phyloP scores from a whole-genome alignment of 2,329 filamentous ascomycete species.

The Malbranchea zuffiana region DNA sequence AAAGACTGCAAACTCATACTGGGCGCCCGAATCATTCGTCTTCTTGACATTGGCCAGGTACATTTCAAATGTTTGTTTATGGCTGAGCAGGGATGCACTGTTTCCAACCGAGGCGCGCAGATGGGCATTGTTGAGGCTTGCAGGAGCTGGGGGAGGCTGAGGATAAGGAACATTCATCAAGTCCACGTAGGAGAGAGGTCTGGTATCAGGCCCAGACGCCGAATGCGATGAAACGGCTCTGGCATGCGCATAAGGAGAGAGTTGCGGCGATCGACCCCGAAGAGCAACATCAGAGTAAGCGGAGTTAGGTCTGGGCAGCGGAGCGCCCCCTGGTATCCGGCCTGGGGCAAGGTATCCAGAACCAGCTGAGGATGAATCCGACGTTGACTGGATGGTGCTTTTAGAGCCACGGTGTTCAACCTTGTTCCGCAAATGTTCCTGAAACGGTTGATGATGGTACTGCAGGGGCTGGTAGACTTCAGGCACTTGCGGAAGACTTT shows the following conservation, averaged over 20 bases:
- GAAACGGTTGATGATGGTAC: constrained; percentile 42
- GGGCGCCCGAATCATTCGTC: constrained; percentile 76
- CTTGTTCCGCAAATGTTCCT: constrained; percentile 22
- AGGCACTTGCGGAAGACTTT: constrained; percentile 24
- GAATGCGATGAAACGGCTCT: constrained; percentile 42
- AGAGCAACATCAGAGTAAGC: constrained; percentile 59
- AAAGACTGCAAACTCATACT: constrained; percentile 94
- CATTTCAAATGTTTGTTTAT: constrained; percentile 93
- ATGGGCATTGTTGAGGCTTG: constrained; percentile 65
- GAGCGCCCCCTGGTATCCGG: constrained; percentile 44
- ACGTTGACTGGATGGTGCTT: constrained; percentile 19
- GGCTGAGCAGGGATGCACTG: constrained; percentile 82
- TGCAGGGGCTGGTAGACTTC: constrained; percentile 39
- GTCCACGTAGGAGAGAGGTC: constrained; percentile 52
- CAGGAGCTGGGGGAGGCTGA: constrained; percentile 57
- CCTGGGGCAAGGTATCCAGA: constrained; percentile 52
- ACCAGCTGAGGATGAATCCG: constrained; percentile 34
- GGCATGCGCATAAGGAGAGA: constrained; percentile 39
- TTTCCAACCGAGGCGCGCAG: constrained; percentile 69
- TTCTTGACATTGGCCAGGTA: constrained; percentile 96
- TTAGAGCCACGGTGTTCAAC: constrained; percentile 20
- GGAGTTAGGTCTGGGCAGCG: constrained; percentile 60
- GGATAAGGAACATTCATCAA: constrained; percentile 62
- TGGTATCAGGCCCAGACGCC: constrained; percentile 45
- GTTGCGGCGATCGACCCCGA: constrained; percentile 44